These are phyloP conservation scores for Rubus idaeus DNA, from an alignment of 306 rosid genomes.

Conservation along the genomic window DNA sequence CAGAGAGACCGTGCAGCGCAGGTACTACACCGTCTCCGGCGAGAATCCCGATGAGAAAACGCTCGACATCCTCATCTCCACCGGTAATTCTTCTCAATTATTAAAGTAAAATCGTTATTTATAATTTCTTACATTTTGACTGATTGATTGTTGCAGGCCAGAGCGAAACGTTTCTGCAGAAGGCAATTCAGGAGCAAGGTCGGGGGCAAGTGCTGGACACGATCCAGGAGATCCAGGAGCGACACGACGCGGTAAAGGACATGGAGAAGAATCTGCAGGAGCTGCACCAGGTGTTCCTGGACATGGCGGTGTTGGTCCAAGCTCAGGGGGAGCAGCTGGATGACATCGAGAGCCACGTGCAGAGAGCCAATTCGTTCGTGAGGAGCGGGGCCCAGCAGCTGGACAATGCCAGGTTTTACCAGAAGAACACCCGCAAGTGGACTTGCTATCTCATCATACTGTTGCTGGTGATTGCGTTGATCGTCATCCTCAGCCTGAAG, in stretches of 20 bases:
- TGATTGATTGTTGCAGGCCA: slow-evolving; percentile 47
- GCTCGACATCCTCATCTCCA: slow-evolving; percentile 77
- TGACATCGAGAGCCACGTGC: slow-evolving; percentile 77
- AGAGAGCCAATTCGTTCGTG: slow-evolving; percentile 67
- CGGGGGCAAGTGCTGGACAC: slow-evolving; percentile 69
- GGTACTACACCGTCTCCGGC: slow-evolving; percentile 92
- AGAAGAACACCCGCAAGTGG: slow-evolving; percentile 65
- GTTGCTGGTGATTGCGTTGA: slow-evolving; percentile 44
- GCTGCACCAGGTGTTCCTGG: slow-evolving; percentile 87
- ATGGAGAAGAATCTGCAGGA: slow-evolving; percentile 80
- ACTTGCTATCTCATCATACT: slow-evolving; percentile 53
- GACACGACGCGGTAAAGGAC: slow-evolving; percentile 76
- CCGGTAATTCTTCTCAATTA: slow-evolving; percentile 40
- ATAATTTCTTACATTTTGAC: no score
- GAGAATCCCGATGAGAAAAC: slow-evolving; percentile 95
- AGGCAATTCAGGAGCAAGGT: slow-evolving; percentile 85
- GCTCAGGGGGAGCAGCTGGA: slow-evolving; percentile 78
- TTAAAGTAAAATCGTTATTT: background rate
- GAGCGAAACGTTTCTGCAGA: slow-evolving; percentile 82
- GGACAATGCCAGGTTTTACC: slow-evolving; percentile 47
- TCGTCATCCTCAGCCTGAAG: slow-evolving; percentile 49
- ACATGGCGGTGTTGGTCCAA: slow-evolving; percentile 87
- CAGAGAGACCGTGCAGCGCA: slow-evolving; percentile 86
- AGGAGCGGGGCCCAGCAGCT: slow-evolving; percentile 55
- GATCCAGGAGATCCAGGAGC: slow-evolving; percentile 80